These are phyloP conservation scores for Tulasnella sp. DNA, from an alignment of 768 basidiomycete genomes.

Conservation along the genomic window DNA sequence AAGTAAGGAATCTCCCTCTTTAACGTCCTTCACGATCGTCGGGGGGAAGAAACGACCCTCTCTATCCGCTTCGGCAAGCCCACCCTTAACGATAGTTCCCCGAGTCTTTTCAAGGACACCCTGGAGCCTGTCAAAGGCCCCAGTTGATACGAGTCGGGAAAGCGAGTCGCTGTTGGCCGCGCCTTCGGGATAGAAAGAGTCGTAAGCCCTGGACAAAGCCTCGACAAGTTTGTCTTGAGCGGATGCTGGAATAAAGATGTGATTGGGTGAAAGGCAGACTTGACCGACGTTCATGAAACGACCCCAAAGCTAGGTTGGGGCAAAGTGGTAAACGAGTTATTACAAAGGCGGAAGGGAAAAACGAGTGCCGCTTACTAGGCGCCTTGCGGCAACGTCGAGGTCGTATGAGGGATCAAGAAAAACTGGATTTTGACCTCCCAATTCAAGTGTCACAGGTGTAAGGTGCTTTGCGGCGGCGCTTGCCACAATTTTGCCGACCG, in stretches of 20 bases:
- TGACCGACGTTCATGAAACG: slow-evolving; percentile 71
- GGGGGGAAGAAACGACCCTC: slow-evolving; percentile 15
- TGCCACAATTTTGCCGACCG: slow-evolving; percentile 64
- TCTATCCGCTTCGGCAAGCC: neutral
- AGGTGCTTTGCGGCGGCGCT: slow-evolving; percentile 71
- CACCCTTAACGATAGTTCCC: slow-evolving; percentile 16
- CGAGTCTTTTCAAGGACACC: slow-evolving; percentile 43
- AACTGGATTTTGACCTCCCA: slow-evolving; percentile 62
- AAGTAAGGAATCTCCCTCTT: slow-evolving; percentile 63
- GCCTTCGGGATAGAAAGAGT: slow-evolving; percentile 52
- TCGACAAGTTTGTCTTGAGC: slow-evolving; percentile 42
- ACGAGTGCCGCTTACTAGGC: slow-evolving; percentile 42
- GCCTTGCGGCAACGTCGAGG: slow-evolving; percentile 57
- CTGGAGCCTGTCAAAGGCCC: slow-evolving; percentile 58
- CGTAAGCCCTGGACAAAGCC: slow-evolving; percentile 46
- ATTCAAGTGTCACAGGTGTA: slow-evolving; percentile 48
- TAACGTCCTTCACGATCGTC: slow-evolving; percentile 24
- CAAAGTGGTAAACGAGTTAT: too few relatives aligned
- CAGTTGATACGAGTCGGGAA: slow-evolving; percentile 50
- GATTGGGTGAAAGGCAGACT: slow-evolving; percentile 65
- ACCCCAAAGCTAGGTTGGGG: slow-evolving; percentile 54
- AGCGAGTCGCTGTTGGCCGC: slow-evolving; percentile 45
- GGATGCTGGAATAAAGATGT: slow-evolving; percentile 45
- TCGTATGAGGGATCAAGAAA: slow-evolving; percentile 68
- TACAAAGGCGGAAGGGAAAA: too few relatives aligned